These are phyloP conservation scores for Trifolium repens DNA, from an alignment of 306 rosid species.

Conservation along the genomic window DNA sequence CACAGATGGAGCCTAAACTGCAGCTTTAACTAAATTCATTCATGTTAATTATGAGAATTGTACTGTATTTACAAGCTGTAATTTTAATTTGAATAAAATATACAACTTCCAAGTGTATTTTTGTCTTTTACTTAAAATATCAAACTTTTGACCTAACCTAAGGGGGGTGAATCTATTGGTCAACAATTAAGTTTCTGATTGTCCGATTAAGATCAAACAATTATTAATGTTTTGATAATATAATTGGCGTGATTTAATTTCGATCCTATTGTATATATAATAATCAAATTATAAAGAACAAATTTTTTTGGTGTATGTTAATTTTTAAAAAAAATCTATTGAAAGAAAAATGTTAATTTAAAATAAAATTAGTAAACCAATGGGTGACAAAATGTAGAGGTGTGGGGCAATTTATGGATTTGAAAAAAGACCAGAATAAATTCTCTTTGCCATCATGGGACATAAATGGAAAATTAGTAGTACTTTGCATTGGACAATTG, in stretches of 20 bases:
- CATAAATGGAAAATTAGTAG: constrained; percentile 20
- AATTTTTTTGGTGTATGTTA: background rate
- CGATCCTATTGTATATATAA: too few species aligned
- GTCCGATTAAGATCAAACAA: too few species aligned
- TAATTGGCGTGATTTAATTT: too few species aligned
- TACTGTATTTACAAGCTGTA: constrained; percentile 27
- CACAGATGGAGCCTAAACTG: constrained; percentile 40
- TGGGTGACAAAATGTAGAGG: background rate
- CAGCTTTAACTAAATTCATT: constrained; percentile 19
- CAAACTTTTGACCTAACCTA: background rate
- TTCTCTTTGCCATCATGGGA: background rate
- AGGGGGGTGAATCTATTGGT: background rate
- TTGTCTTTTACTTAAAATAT: constrained; percentile 18
- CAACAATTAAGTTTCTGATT: too few species aligned
- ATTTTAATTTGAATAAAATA: background rate
- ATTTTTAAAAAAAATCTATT: too few species aligned
- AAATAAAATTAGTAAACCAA: background rate
- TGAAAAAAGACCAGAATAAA: background rate
- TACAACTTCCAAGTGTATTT: background rate
- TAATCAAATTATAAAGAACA: too few species aligned
- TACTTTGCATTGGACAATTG: constrained; percentile 16
- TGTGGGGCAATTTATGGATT: constrained; percentile 3
- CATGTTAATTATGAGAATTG: constrained; percentile 19
- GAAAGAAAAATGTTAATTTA: background rate
- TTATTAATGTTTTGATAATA: too few species aligned